Evolutionary conservation across 345 rosid species (phyloP).

Genomic region (Turnera subulata): DNA sequence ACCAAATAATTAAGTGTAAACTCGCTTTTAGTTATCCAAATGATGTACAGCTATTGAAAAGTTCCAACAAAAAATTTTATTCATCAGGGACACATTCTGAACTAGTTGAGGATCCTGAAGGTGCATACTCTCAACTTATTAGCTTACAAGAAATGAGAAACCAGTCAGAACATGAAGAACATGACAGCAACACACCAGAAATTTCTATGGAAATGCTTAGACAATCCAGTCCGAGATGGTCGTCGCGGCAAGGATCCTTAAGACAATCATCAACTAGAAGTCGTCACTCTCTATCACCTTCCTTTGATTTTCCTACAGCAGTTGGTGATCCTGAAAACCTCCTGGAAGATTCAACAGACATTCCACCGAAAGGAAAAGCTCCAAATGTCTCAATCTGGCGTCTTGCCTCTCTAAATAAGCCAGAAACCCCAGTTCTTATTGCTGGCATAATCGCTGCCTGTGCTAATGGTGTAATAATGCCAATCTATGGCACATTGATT

Average conservation of each 20-base stretch:
- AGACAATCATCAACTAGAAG: conserved; percentile 11
- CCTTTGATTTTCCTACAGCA: background rate
- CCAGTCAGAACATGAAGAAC: background rate
- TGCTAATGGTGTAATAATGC: conserved; percentile 10
- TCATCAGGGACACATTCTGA: conserved; percentile 9
- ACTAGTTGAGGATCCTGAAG: conserved; percentile 12
- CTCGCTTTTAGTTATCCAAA: too few species aligned
- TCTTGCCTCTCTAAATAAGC: conserved; percentile 14
- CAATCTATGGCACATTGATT: conserved; percentile 9
- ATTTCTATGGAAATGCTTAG: conserved; percentile 6
- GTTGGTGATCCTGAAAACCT: background rate
- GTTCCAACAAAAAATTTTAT: too few species aligned
- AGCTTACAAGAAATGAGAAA: conserved; percentile 3
- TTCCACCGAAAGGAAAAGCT: background rate
- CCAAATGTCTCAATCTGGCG: conserved; percentile 6
- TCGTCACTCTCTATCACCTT: conserved; percentile 4
- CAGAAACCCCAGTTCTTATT: conserved; percentile 11
- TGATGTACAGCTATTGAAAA: too few species aligned
- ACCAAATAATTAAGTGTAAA: too few species aligned
- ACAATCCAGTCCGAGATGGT: conserved; percentile 7
- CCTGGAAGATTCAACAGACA: background rate
- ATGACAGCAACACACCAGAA: background rate
- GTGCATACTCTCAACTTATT: conserved; percentile 16
- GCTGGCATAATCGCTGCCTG: conserved; percentile 3
- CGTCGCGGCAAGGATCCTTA: conserved; percentile 4